Conservation (phyloP, 495 filamentous ascomycete species). For the Aeminium ludgeri region DNA sequence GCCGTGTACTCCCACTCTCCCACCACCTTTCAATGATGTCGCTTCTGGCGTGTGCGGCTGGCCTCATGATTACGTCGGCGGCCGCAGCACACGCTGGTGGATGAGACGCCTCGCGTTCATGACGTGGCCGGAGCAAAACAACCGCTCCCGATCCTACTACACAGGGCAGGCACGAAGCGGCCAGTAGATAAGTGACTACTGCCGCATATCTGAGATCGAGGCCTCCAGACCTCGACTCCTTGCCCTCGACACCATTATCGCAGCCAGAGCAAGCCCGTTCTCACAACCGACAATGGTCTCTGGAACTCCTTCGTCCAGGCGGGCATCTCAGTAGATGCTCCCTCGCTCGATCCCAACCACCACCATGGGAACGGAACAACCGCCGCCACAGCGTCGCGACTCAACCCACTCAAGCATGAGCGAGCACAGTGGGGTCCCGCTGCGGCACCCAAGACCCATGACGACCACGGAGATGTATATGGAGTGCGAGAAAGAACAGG, state of each 20-base stretch:
- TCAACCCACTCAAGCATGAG: slow-evolving; percentile 5
- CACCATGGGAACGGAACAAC: slow-evolving; percentile 17
- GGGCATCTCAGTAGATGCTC: slow-evolving; percentile 31
- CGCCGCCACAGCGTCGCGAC: slow-evolving; percentile 7
- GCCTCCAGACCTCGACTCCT: slow-evolving; percentile 42
- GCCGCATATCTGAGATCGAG: not conserved
- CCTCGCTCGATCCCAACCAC: slow-evolving; percentile 28
- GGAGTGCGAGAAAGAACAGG: slow-evolving; percentile 82
- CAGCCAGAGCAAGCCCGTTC: slow-evolving; percentile 12
- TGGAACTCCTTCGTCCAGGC: slow-evolving; percentile 26
- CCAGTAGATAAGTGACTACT: not conserved
- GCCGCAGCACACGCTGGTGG: too few species aligned
- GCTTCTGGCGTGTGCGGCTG: too few species aligned
- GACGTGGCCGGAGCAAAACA: too few species aligned
- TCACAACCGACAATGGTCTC: slow-evolving; percentile 22
- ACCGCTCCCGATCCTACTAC: too few species aligned
- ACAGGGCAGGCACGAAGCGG: too few species aligned
- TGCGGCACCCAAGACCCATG: slow-evolving; percentile 68
- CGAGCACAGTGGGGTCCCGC: slow-evolving; percentile 32
- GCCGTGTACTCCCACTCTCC: too few species aligned
- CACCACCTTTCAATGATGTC: too few species aligned
- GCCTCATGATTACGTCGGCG: too few species aligned
- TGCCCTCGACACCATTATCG: slow-evolving; percentile 36
- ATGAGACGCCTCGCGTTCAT: too few species aligned
- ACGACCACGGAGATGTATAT: slow-evolving; percentile 75